These are phyloP conservation scores for Agastache rugosa DNA, from an alignment of 257 asterid species.

Conservation along the genomic window DNA sequence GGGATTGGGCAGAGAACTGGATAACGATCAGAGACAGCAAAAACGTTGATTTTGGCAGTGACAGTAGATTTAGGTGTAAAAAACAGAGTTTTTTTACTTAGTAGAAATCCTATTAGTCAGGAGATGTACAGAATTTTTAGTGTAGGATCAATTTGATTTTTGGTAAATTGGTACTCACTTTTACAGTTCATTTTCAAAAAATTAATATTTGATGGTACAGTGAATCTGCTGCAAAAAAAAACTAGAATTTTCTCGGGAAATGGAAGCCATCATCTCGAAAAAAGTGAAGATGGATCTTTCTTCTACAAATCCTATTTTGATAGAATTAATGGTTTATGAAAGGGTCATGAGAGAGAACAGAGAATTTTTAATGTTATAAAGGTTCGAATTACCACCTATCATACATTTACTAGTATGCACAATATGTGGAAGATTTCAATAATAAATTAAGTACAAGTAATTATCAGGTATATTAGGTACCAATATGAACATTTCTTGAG, in stretches of 20 bases:
- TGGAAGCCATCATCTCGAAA: background rate
- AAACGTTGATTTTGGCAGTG: slow-evolving; percentile 20
- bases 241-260: slow-evolving; percentile 4
- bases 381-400: too few relatives aligned
- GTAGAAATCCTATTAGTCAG: background rate
- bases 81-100: slow-evolving; percentile 29
- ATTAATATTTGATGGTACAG: background rate
- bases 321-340: background rate
- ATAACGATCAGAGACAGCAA: slow-evolving; percentile 47
- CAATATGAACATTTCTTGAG: background rate
- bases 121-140: slow-evolving; percentile 36
- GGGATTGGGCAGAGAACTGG: slow-evolving; percentile 58
- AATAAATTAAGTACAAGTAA: background rate
- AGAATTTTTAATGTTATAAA: background rate
- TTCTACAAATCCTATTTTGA: slow-evolving; percentile 3
- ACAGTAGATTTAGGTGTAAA: slow-evolving; percentile 18
- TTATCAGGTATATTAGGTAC: slow-evolving; percentile 25
- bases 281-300: background rate
- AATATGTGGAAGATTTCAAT: too few relatives aligned
- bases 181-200: background rate
- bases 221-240: background rate
- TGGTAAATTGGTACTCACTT: slow-evolving; percentile 9
- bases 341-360: background rate
- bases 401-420: too few relatives aligned
- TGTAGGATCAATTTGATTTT: slow-evolving; percentile 31